Base-by-base conservation (phyloP, 768 basidiomycete genomes). In the Boletus insuetus region DNA sequence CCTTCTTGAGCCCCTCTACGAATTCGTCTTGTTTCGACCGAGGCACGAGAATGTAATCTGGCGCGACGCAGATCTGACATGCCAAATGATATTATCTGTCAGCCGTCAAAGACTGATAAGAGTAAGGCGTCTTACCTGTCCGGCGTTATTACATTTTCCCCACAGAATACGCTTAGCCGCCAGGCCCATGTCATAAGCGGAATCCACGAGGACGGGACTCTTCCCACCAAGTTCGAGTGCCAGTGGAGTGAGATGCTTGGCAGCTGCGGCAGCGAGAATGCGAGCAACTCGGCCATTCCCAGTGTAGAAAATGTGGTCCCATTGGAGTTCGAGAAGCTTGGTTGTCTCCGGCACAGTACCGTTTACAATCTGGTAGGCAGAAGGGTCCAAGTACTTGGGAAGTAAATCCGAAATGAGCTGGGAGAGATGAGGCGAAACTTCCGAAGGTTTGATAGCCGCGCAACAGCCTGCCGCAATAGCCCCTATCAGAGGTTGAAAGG, bases 381-480 rank as follows among this genome's bases (percentile, higher is more conserved):
- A 67, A 0, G 72, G n/a, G 58, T 83, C 82, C 31, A 83, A 75
- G 58, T 83, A 83, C 60, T 81, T 77, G 3, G 84, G 80, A 26
- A 88, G 45, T 22, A 87, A 74, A 16, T 76, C 72, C 0, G 81
- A 77, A 3, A 91, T 59, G 6, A 87, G 75, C 4, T 70, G 60
- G 0, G 82, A 76, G 54, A 73, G 75, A 40, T 76, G 69, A 0
- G 85, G 81, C 0, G 75, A 67, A 10, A 42, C 46, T 63, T 91
- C 90, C 11, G 87, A 89, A 0, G 80, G 79, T 64, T 91, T 91
- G 62, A 90, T 45, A 12, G 83, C 76, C 0, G 77, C 79, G n/a
- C 83, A 77, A 61, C 85, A 87, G 0, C 89, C 90, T 1, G 88
- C 87, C 0, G 86, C 77, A 46, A 92, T 86, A 1, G 89, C 89